phyloP scores from a whole-genome alignment of 2,329 filamentous ascomycete genomes.

The Byssothecium circinans region DNA sequence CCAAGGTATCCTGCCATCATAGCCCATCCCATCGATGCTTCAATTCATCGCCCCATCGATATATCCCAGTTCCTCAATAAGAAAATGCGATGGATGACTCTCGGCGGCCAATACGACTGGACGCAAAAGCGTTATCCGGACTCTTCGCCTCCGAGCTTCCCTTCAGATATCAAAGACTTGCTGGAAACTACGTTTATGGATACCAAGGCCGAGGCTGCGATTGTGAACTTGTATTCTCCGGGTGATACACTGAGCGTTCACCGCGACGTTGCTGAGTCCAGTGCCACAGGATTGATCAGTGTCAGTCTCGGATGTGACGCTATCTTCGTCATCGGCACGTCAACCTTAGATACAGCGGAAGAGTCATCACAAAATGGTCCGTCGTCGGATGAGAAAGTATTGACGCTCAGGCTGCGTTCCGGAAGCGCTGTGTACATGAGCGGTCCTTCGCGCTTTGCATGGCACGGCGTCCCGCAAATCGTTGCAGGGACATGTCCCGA shows the following conservation, averaged over 20 bases:
- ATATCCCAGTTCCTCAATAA: slow-evolving; percentile 71
- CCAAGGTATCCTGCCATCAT: slow-evolving; percentile 25
- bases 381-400: slow-evolving; percentile 18
- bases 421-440: slow-evolving; percentile 93
- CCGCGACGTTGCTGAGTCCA: slow-evolving; percentile 87
- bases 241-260: slow-evolving; percentile 91
- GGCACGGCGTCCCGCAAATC: slow-evolving; percentile 93
- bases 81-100: slow-evolving; percentile 88
- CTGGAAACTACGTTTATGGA: slow-evolving; percentile 72
- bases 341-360: not conserved
- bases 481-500: slow-evolving; percentile 75
- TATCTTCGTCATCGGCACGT: slow-evolving; percentile 76
- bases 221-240: slow-evolving; percentile 89
- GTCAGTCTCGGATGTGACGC: slow-evolving; percentile 89
- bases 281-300: slow-evolving; percentile 76
- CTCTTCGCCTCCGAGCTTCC: slow-evolving; percentile 70
- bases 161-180: slow-evolving; percentile 68
- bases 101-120: slow-evolving; percentile 97
- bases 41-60: slow-evolving; percentile 73
- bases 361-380: slow-evolving; percentile 31
- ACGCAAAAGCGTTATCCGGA: slow-evolving; percentile 79
- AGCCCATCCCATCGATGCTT: slow-evolving; percentile 65
- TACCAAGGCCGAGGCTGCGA: slow-evolving; percentile 82
- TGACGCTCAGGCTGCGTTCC: slow-evolving; percentile 60
- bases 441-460: slow-evolving; percentile 78